A percentile compares a stretch with the other conserved stretches of the same genome.
phyloP scores from a whole-genome alignment of 2,329 filamentous ascomycete species.

The Calonectria honghensis region DNA sequence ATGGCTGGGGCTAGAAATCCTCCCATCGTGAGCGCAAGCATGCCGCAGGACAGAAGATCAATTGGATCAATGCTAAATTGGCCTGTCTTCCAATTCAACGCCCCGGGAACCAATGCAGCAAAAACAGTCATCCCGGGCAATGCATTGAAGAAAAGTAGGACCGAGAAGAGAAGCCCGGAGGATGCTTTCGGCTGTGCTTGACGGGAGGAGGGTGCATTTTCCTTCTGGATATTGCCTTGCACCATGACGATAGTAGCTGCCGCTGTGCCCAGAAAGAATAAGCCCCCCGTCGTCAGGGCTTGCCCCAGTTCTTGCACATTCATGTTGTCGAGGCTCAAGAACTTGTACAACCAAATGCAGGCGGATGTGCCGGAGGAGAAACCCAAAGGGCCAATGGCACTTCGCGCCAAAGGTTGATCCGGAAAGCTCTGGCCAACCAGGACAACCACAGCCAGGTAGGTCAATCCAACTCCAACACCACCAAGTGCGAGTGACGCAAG shows the following conservation, averaged over 20 bases:
- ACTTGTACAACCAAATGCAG: background rate
- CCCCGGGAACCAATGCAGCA: constrained; percentile 19
- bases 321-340: background rate
- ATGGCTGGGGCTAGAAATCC: constrained; percentile 26
- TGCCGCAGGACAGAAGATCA: background rate
- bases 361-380: constrained; percentile 26
- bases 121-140: constrained; percentile 34
- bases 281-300: background rate
- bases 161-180: constrained; percentile 9
- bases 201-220: background rate
- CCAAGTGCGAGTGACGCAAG: constrained; percentile 8
- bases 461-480: constrained; percentile 33
- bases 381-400: constrained; percentile 35
- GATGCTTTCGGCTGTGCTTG: background rate
- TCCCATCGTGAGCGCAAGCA: constrained; percentile 27
- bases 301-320: background rate
- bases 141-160: constrained; percentile 34
- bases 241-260: background rate
- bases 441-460: constrained; percentile 34
- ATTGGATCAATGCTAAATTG: background rate
- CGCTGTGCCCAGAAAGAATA: background rate
- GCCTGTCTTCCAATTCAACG: background rate
- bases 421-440: constrained; percentile 33
- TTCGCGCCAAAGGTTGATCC: constrained; percentile 26
- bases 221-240: background rate